These are phyloP conservation scores for Sporothrix brasiliensis DNA, from an alignment of 2,329 filamentous ascomycete genomes.

Conservation along the genomic window DNA sequence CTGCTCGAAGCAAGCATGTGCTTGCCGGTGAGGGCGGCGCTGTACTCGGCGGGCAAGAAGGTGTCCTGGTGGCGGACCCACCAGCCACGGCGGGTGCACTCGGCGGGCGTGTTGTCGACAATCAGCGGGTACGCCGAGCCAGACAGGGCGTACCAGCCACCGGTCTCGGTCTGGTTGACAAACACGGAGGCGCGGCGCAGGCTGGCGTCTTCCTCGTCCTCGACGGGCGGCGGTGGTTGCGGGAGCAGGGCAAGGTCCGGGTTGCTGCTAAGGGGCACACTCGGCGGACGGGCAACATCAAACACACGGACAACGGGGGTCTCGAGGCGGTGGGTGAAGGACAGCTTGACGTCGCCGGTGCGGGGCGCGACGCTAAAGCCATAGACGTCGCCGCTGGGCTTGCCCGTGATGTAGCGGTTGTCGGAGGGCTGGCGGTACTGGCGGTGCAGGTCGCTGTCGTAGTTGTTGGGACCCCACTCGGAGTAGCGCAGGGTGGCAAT, in stretches of 20 bases:
- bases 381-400: slow-evolving; percentile 81
- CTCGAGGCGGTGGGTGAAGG: slow-evolving; percentile 70
- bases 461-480: slow-evolving; percentile 93
- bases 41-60: slow-evolving; percentile 51
- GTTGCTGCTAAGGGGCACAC: slow-evolving; percentile 63
- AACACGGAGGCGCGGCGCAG: slow-evolving; percentile 70
- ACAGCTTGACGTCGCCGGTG: slow-evolving; percentile 50
- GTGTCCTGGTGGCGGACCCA: slow-evolving; percentile 35
- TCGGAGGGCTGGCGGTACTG: slow-evolving; percentile 83
- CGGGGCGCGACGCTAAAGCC: slow-evolving; percentile 68
- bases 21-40: slow-evolving; percentile 69
- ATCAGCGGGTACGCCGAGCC: slow-evolving; percentile 84
- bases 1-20: slow-evolving; percentile 56
- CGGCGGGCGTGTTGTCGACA: slow-evolving; percentile 42
- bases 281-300: slow-evolving; percentile 76
- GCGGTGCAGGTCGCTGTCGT: slow-evolving; percentile 80
- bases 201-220: slow-evolving; percentile 53
- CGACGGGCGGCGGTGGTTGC: slow-evolving; percentile 71
- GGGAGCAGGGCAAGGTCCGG: slow-evolving; percentile 81
- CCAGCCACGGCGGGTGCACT: slow-evolving; percentile 36
- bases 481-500: slow-evolving; percentile 91
- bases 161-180: slow-evolving; percentile 81
- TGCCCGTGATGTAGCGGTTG: slow-evolving; percentile 83
- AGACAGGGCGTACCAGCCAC: slow-evolving; percentile 93
- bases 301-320: slow-evolving; percentile 86